Evolutionary conservation across 345 rosid species (phyloP), one percentile per base, ranked within the genome.

Genomic region (Crucihimalaya himalaica): DNA sequence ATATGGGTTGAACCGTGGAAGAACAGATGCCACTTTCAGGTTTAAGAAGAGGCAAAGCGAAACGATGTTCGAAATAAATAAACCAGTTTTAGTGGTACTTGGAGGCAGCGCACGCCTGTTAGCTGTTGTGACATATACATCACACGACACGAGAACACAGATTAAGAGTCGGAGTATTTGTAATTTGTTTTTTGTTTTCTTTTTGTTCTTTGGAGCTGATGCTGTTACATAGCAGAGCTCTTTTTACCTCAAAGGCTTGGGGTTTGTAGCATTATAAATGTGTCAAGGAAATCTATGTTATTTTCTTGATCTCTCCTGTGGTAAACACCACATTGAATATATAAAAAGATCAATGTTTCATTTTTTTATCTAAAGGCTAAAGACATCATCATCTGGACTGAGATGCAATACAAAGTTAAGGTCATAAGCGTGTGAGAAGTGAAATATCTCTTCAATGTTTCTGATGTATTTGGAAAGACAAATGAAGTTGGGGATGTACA

Each of bases 61-160:
- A 51, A 39, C 61, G 60, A 15, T 47, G 66, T 51, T 47, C 48
- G 8, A 20, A 40, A 39, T 48, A 40, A 43, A 50, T 58, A 66
- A 47, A 48, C 72, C 73, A 37, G 63, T 39, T 39, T 29, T 21
- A 20, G 48, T 51, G 68, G 62, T 74, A 50, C 68, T 67, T 29
- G 54, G 43, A 66, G 45, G 45, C 45, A 40, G 78, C 46, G 11
- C 53, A 15, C 47, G 15, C 66, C 66, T 55, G 72, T 48, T 50
- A 59, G 68, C 37, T 69, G 65, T 61, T 61, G 73, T 52, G 31
- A 52, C 74, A 32, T 54, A 73, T 62, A 55, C 23, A 68, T 76
- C 51, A 62, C 79, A 68, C 65, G 79, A 68, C 79, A 76, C 59
- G 79, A 68, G 25, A 45, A 18, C 52, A 42, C 71, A 69, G 47